Evolutionary conservation across 352 stramenopile genomes (phyloP).

Genomic region (Blastocystis sp.): DNA sequence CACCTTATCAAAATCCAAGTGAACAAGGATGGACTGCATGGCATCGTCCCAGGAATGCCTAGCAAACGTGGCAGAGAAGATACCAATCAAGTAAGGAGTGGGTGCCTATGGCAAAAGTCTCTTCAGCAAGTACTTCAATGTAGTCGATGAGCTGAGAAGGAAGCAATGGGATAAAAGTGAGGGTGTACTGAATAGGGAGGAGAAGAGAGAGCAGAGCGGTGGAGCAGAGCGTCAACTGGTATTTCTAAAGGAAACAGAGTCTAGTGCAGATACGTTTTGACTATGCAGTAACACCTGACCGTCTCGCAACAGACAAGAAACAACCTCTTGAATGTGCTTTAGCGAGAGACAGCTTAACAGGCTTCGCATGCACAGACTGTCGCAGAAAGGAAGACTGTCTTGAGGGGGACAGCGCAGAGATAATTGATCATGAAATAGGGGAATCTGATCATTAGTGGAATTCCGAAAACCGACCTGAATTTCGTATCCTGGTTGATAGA

Average conservation of each 20-base stretch:
- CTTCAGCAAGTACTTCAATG: neutral
- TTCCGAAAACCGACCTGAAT: neutral
- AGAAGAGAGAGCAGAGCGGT: conserved; percentile 17
- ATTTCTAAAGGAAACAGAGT: neutral
- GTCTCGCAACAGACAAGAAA: neutral
- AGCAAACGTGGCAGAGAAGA: conserved; percentile 16
- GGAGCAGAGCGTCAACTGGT: conserved; percentile 14
- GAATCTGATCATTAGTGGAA: neutral
- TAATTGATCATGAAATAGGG: neutral
- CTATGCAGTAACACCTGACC: conserved; percentile 30
- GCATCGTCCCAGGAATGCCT: neutral
- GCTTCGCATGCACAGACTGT: neutral
- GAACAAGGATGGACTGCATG: neutral
- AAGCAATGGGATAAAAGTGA: conserved; percentile 38
- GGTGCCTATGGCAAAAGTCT: neutral
- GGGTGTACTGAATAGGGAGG: neutral
- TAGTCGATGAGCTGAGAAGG: conserved; percentile 43
- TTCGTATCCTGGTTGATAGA: neutral
- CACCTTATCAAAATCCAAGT: conserved; percentile 39
- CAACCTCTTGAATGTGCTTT: neutral
- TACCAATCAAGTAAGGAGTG: conserved; percentile 27
- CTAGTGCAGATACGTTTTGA: neutral
- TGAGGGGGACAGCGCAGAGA: neutral
- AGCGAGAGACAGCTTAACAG: conserved; percentile 12
- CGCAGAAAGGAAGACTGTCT: conserved; percentile 48